Base-by-base conservation (phyloP, 108 stramenopile genomes). In the Cyclotella choctawhatcheeana region DNA sequence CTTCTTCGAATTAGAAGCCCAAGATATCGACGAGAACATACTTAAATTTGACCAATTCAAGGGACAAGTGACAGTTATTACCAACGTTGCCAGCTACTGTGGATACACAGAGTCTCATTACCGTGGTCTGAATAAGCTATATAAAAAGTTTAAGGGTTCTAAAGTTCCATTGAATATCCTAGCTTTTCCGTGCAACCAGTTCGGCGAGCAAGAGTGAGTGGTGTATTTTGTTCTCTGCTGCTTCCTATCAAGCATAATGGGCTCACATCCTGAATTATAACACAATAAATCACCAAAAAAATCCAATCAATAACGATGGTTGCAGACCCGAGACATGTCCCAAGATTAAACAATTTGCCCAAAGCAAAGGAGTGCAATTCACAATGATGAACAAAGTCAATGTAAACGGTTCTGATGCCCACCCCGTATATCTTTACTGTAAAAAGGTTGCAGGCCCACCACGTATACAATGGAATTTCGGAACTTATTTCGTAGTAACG, bases 141-240 rank as follows among this genome's bases (percentile, higher is more conserved):
- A 82, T 68, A 65, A 60, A 6, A 33, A 69, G 34, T 65, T 90
- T 18, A 76, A 83, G 40, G 62, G 27, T 2, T 60, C 82, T n/a
- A 22, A 75, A 8, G 61, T 77, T 18, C 65, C 56, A 24, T 64
- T 74, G 50, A 73, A 74, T 44, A 78, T 91, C 54, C 59, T 89
- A 54, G 86, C 86, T 22, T 95, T 95, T 74, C 93, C 93, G 1
- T 95, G 93, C 79, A 91, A 95, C 67, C 93, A 95, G 61, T 95
- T 95, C 76, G 93, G 93, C 26, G 67, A 81, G 21, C 89, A 92
- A 73, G 91, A 95, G 78, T 76, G 62, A 54, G 76, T 77, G 14
- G 2, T 47, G n/a, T 20, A n/a, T n/a, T n/a, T n/a, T n/a, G n/a
- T n/a, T n/a, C n/a, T n/a, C n/a, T n/a, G n/a, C n/a, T n/a, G n/a